Percentiles rank a stretch among this genome's conserved stretches.
Evolutionary conservation across 345 rosid genomes (phyloP).

Genomic region (Ceriops zippeliana): DNA sequence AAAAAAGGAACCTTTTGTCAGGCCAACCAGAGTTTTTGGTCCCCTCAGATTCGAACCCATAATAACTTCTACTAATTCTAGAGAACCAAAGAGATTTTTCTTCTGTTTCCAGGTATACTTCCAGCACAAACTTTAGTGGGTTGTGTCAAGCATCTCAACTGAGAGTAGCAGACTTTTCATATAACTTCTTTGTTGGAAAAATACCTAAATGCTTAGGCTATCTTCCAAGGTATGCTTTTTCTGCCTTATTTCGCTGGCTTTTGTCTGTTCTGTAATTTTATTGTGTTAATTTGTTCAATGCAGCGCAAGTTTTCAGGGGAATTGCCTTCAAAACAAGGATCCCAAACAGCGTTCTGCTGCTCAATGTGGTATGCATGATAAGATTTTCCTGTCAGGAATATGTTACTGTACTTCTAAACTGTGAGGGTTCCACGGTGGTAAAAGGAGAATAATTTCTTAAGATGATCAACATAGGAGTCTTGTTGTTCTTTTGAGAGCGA

Average conservation of each 20-base stretch:
- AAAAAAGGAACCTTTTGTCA: too few species aligned
- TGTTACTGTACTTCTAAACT: not conserved
- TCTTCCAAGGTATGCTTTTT: slow-evolving; percentile 62
- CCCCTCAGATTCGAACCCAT: too few species aligned
- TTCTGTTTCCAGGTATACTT: slow-evolving; percentile 52
- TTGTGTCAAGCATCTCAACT: slow-evolving; percentile 70
- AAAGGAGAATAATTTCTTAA: not conserved
- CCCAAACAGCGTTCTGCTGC: slow-evolving; percentile 63
- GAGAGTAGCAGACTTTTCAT: slow-evolving; percentile 78
- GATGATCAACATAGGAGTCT: not conserved
- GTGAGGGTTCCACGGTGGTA: not conserved
- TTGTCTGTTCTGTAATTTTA: slow-evolving; percentile 5
- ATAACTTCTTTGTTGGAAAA: slow-evolving; percentile 75
- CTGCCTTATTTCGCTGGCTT: not conserved
- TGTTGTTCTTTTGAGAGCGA: not conserved
- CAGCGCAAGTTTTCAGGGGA: slow-evolving; percentile 89
- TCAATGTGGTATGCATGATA: slow-evolving; percentile 58
- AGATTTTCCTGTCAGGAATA: slow-evolving; percentile 1
- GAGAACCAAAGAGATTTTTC: not conserved
- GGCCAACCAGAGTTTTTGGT: too few species aligned
- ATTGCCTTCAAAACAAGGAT: slow-evolving; percentile 66
- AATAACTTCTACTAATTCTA: too few species aligned
- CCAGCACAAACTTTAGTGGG: slow-evolving; percentile 53
- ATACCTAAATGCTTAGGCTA: slow-evolving; percentile 77
- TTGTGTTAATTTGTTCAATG: slow-evolving; percentile 11